These are phyloP conservation scores for Hydrangea macrophylla DNA, from an alignment of 148 eudicot species.

Conservation along the genomic window DNA sequence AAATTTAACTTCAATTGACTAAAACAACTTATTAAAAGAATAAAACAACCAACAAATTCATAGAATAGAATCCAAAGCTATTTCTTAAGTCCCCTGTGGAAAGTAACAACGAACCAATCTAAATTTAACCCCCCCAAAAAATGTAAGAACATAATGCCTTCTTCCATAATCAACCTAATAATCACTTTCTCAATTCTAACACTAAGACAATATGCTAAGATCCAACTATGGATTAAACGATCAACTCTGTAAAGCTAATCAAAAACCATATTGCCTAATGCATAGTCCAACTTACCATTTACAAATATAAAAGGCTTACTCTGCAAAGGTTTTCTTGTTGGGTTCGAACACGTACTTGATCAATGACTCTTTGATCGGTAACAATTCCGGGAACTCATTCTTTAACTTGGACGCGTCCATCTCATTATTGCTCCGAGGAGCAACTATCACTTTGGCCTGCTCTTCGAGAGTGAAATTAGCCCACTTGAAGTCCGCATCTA, in stretches of 20 bases:
- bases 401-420: slow-evolving; percentile 79
- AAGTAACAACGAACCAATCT: background rate
- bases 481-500: slow-evolving; percentile 58
- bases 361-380: slow-evolving; percentile 60
- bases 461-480: slow-evolving; percentile 75
- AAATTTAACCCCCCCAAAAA: no score
- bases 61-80: background rate
- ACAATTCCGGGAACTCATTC: slow-evolving; percentile 70
- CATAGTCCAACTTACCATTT: slow-evolving; percentile 12
- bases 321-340: slow-evolving; percentile 54
- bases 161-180: slow-evolving; percentile 4
- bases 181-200: slow-evolving; percentile 10
- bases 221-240: background rate
- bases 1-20: background rate
- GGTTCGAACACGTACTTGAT: slow-evolving; percentile 82
- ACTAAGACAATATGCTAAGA: slow-evolving; percentile 14
- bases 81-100: background rate
- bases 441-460: slow-evolving; percentile 84
- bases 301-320: background rate
- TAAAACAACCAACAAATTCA: slow-evolving; percentile 7
- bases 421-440: slow-evolving; percentile 73
- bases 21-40: background rate
- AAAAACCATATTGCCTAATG: background rate
- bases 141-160: background rate
- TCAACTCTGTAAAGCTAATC: background rate